Evolutionary conservation across 140 eudicot species (phyloP).

Genomic region (Flaveria floridana): DNA sequence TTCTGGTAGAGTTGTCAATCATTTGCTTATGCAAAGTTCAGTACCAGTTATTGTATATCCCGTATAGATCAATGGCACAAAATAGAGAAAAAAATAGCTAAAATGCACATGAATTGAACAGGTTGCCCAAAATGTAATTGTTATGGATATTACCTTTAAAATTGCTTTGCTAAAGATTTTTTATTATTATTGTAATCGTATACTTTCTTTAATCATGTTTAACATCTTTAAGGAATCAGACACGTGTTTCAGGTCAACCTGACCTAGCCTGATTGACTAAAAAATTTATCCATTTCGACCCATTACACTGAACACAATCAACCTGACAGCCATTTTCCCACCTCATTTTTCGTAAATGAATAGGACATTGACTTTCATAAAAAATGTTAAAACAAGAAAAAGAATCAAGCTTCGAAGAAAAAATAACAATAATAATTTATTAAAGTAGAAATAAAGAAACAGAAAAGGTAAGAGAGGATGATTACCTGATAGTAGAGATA

Average conservation of each 20-base stretch:
- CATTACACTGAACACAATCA: neutral
- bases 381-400: too few species aligned
- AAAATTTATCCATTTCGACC: neutral
- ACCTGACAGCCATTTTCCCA: neutral
- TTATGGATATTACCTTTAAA: neutral
- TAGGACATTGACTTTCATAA: too few species aligned
- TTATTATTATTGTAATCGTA: neutral
- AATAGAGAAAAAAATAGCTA: neutral
- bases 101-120: neutral
- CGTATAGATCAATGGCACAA: neutral
- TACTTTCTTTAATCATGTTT: neutral
- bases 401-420: too few species aligned
- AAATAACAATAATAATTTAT: too few species aligned
- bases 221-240: neutral
- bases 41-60: neutral
- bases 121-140: neutral
- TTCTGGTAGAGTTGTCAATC: neutral
- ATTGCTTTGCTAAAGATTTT: neutral
- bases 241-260: constrained; percentile 5
- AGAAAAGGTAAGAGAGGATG: constrained; percentile 15
- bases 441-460: neutral
- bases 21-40: neutral
- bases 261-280: neutral
- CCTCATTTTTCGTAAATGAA: constrained; percentile 4
- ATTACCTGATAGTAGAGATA: constrained; percentile 93